Evolutionary conservation across 208 protist genomes (phyloP).

Genomic region (Trichomonas gallinae): DNA sequence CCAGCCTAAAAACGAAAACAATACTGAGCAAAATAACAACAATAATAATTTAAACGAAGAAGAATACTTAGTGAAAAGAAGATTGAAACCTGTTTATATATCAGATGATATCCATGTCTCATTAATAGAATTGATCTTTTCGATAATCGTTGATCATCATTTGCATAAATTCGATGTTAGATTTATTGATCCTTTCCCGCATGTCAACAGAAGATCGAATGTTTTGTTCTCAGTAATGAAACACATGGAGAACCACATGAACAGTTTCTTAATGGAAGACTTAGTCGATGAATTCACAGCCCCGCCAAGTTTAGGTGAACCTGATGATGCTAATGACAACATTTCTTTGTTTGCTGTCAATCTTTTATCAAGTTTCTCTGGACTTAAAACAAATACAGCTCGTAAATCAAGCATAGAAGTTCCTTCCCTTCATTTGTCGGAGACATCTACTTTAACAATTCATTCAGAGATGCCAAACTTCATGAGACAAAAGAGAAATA

Average conservation of each 20-base stretch:
- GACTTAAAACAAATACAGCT: neutral
- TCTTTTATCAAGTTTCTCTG: neutral
- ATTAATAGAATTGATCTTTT: neutral
- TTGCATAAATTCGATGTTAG: neutral
- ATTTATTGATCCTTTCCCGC: neutral
- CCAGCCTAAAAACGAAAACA: neutral
- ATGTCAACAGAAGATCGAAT: neutral
- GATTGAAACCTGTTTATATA: neutral
- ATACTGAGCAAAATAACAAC: neutral
- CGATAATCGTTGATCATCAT: neutral
- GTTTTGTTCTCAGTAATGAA: neutral
- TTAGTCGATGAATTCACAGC: neutral
- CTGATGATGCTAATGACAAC: neutral
- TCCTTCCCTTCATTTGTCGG: neutral
- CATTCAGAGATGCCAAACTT: neutral
- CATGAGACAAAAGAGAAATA: neutral
- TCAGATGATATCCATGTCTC: neutral
- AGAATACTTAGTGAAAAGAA: neutral
- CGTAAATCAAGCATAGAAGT: neutral
- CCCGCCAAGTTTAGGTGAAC: neutral
- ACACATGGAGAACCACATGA: neutral
- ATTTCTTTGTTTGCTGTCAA: neutral
- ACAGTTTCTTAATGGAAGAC: neutral
- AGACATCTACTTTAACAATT: neutral
- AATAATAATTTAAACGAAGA: neutral